Evolutionary conservation across 1,139 yeast genomes (phyloP).

Genomic region (Tardiomyces blankii): DNA sequence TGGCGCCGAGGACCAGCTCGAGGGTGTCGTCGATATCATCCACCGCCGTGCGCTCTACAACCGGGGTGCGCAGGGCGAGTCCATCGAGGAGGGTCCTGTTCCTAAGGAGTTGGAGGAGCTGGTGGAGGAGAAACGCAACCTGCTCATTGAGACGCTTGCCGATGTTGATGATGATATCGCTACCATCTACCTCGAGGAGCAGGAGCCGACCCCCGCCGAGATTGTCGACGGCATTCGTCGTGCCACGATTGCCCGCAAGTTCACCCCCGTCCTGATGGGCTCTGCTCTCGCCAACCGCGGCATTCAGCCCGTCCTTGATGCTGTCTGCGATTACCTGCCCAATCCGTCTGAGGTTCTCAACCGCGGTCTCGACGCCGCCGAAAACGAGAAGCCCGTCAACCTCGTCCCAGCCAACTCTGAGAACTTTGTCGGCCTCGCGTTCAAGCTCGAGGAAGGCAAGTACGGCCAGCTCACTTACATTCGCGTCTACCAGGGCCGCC

Average conservation of each 20-base stretch:
- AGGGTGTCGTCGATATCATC: conserved; percentile 87
- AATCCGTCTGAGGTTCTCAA: conserved; percentile 89
- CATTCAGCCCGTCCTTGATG: conserved; percentile 88
- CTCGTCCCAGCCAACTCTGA: conserved; percentile 61
- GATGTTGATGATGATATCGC: conserved; percentile 98
- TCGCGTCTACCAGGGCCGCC: conserved; percentile 92
- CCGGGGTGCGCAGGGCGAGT: conserved; percentile 90
- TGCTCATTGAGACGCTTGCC: conserved; percentile 85
- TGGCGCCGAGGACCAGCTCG: conserved; percentile 76
- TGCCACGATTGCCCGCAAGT: conserved; percentile 91
- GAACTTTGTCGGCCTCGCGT: conserved; percentile 93
- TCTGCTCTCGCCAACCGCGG: conserved; percentile 96
- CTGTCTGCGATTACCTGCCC: conserved; percentile 92
- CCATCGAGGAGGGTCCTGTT: conserved; percentile 45
- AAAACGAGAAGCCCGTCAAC: conserved; percentile 61
- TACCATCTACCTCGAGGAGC: conserved; percentile 81
- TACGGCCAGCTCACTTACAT: conserved; percentile 95
- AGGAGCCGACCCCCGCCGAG: conserved; percentile 74
- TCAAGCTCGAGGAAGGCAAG: conserved; percentile 95
- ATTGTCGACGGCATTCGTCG: conserved; percentile 84
- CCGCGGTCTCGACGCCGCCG: conserved; percentile 70
- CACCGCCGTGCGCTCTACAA: conserved; percentile 79
- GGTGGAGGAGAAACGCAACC: conserved; percentile 73
- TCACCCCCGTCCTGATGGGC: conserved; percentile 98
- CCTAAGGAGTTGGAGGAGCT: conserved; percentile 67